Conservation (phyloP, 2,329 filamentous ascomycete genomes). For the Iodosphaeria phyllophila region DNA sequence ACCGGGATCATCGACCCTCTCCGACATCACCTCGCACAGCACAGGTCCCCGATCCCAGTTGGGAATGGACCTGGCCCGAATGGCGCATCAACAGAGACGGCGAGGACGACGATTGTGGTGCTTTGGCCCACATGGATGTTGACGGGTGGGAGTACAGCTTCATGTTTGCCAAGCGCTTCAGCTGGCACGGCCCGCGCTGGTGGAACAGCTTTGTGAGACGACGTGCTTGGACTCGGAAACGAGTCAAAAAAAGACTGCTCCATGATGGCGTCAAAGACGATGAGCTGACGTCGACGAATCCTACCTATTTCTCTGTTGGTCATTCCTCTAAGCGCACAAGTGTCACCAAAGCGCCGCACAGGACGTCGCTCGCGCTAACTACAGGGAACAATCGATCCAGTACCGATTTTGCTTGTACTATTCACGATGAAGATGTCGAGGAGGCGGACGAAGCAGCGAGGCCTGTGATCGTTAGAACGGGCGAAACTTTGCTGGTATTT, state of each 20-base stretch:
- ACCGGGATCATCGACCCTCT: conserved; percentile 38
- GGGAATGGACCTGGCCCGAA: conserved; percentile 68
- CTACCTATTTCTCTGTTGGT: conserved; percentile 66
- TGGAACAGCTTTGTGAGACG: conserved; percentile 90
- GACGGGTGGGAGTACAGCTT: conserved; percentile 96
- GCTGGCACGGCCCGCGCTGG: conserved; percentile 85
- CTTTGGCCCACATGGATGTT: no score
- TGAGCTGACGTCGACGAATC: no score
- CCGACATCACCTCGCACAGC: conserved; percentile 61
- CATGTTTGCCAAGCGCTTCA: conserved; percentile 54
- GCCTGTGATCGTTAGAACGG: conserved; percentile 38
- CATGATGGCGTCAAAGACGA: no score
- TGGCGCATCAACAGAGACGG: conserved; percentile 54
- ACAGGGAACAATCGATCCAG: conserved; percentile 16
- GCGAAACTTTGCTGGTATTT: conserved; percentile 48
- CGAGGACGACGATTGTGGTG: conserved; percentile 40
- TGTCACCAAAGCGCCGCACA: conserved; percentile 17
- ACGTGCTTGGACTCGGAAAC: conserved; percentile 70
- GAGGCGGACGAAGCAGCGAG: conserved; percentile 33
- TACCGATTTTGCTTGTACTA: conserved; percentile 6
- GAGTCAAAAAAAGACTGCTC: conserved; percentile 55
- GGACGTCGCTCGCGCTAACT: conserved; percentile 19
- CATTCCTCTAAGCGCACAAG: conserved; percentile 30
- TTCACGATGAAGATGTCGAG: conserved; percentile 12
- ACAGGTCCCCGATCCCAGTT: conserved; percentile 83